Evolutionary conservation across 345 rosid genomes (phyloP).

Genomic region (Rhizophora mangle): DNA sequence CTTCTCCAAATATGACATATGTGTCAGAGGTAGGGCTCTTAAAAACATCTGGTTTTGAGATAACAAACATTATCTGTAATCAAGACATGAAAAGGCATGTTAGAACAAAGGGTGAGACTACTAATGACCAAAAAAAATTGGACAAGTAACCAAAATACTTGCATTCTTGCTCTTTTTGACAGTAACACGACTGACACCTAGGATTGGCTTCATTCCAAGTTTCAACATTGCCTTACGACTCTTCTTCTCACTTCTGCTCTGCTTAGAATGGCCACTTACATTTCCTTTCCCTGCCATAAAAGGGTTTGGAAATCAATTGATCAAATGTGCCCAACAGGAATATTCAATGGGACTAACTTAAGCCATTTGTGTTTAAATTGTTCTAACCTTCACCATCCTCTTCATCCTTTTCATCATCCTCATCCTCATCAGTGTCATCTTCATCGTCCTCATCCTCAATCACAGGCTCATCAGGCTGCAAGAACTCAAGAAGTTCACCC

Average conservation of each 20-base stretch:
- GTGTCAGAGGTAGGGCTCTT: slow-evolving; percentile 87
- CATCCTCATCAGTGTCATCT: slow-evolving; percentile 62
- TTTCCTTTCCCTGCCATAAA: slow-evolving; percentile 45
- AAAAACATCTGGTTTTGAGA: slow-evolving; percentile 87
- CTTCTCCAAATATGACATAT: slow-evolving; percentile 76
- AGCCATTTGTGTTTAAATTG: too few relatives aligned
- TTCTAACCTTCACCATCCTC: slow-evolving; percentile 49
- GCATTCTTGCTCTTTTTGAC: slow-evolving; percentile 86
- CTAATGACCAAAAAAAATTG: not conserved
- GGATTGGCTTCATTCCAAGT: slow-evolving; percentile 81
- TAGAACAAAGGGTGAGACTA: not conserved
- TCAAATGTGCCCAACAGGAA: not conserved
- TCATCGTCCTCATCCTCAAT: slow-evolving; percentile 62
- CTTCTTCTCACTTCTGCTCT: slow-evolving; percentile 88
- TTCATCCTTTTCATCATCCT: slow-evolving; percentile 58
- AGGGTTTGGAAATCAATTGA: not conserved
- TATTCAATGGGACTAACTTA: too few relatives aligned
- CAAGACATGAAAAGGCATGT: not conserved
- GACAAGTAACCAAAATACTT: slow-evolving; percentile 8
- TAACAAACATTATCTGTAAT: slow-evolving; percentile 65
- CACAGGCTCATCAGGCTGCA: slow-evolving; percentile 58
- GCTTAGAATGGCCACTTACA: slow-evolving; percentile 58
- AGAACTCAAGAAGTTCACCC: not conserved
- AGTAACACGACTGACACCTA: slow-evolving; percentile 78
- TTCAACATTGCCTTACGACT: slow-evolving; percentile 87